phyloP scores from a whole-genome alignment of 768 basidiomycete species.

The Tephrocybe sp. region DNA sequence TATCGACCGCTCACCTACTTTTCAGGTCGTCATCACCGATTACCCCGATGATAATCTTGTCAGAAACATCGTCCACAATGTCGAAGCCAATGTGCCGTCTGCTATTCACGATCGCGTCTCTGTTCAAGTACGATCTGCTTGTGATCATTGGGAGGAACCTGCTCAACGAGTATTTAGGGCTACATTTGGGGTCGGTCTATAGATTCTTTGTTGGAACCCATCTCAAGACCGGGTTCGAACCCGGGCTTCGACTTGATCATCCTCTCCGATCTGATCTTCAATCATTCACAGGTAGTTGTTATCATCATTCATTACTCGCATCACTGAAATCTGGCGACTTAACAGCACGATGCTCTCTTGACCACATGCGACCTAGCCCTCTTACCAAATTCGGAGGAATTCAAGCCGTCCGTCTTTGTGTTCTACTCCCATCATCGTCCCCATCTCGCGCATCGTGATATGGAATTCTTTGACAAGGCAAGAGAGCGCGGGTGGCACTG shows the following conservation, averaged over 20 bases:
- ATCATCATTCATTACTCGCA: not conserved
- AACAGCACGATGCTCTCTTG: slow-evolving; percentile 79
- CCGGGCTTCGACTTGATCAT: slow-evolving; percentile 75
- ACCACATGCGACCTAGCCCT: slow-evolving; percentile 62
- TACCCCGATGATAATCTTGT: slow-evolving; percentile 83
- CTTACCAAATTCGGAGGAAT: slow-evolving; percentile 5
- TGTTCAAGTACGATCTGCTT: slow-evolving; percentile 23
- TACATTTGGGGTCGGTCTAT: slow-evolving; percentile 80
- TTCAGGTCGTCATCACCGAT: slow-evolving; percentile 83
- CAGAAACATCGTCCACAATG: slow-evolving; percentile 74
- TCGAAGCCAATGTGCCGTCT: slow-evolving; percentile 51
- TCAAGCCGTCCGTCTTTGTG: slow-evolving; percentile 53
- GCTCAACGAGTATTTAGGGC: slow-evolving; percentile 43
- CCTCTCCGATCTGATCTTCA: slow-evolving; percentile 92
- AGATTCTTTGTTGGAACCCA: slow-evolving; percentile 38
- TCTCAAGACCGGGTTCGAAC: slow-evolving; percentile 13
- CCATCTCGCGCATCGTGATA: slow-evolving; percentile 77
- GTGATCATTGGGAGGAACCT: not conserved
- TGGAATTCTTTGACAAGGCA: slow-evolving; percentile 78
- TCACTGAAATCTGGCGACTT: not conserved
- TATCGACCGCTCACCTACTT: not conserved
- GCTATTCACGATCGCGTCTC: slow-evolving; percentile 34
- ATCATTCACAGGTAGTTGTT: slow-evolving; percentile 78
- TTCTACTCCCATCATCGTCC: slow-evolving; percentile 92
- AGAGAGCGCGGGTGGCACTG: slow-evolving; percentile 66